These are phyloP conservation scores for Candida sanyiensis DNA, from an alignment of 805 yeast genomes.

Conservation along the genomic window DNA sequence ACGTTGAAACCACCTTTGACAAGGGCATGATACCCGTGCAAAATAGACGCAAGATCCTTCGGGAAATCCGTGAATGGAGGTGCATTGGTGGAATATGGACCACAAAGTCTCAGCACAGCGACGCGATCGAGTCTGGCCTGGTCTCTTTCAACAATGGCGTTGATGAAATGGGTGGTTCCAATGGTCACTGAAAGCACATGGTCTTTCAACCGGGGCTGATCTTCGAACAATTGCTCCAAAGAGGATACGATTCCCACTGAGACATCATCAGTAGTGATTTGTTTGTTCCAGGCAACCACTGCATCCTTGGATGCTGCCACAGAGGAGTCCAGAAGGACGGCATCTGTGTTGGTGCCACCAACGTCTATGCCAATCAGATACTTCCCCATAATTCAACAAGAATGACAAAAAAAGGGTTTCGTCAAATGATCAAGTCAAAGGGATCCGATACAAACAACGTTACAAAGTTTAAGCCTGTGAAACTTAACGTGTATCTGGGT, in stretches of 20 bases:
- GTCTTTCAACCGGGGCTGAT: constrained; percentile 17
- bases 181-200: constrained; percentile 40
- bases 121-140: constrained; percentile 36
- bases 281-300: constrained; percentile 38
- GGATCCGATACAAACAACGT: too few relatives aligned
- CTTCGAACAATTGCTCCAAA: constrained; percentile 29
- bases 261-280: constrained; percentile 40
- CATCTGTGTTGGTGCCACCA: constrained; percentile 48
- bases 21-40: constrained; percentile 32
- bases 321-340: constrained; percentile 38
- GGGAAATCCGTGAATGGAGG: constrained; percentile 45
- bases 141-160: constrained; percentile 45
- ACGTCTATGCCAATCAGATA: constrained; percentile 43
- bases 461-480: too few relatives aligned
- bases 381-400: constrained; percentile 14
- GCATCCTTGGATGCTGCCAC: constrained; percentile 25
- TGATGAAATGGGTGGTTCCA: constrained; percentile 48
- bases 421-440: too few relatives aligned
- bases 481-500: too few relatives aligned
- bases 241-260: constrained; percentile 38
- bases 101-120: constrained; percentile 41
- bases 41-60: constrained; percentile 28
- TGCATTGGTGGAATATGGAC: constrained; percentile 34
- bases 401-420: too few relatives aligned
- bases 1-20: constrained; percentile 40